These are phyloP conservation scores for Sphagnum magellanicum DNA, from an alignment of 228 moss, liverwort and hornwort genomes.

Conservation along the genomic window DNA sequence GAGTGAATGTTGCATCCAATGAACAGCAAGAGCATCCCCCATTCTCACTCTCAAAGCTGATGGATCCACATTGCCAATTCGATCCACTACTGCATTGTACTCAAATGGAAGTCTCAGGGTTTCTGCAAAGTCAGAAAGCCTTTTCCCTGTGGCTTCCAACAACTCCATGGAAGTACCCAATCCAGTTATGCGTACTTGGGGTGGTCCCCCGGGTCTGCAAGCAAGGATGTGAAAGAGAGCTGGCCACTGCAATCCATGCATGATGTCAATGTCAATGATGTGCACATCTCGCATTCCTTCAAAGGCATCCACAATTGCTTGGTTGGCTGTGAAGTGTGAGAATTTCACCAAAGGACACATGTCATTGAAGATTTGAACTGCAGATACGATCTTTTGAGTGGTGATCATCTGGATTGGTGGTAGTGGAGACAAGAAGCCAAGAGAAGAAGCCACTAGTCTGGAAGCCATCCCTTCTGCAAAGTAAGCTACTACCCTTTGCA, in stretches of 20 bases:
- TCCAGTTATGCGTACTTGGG: slow-evolving; percentile 42
- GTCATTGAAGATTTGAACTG: slow-evolving; percentile 1
- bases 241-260: slow-evolving; percentile 57
- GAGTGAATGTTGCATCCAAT: slow-evolving; percentile 29
- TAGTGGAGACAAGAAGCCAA: slow-evolving; percentile 19
- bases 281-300: slow-evolving; percentile 29
- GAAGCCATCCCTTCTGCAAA: slow-evolving; percentile 31
- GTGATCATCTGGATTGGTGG: slow-evolving; percentile 1
- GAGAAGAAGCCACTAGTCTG: slow-evolving; percentile 23
- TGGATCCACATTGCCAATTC: slow-evolving; percentile 24
- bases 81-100: slow-evolving; percentile 16
- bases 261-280: slow-evolving; percentile 42
- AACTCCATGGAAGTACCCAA: slow-evolving; percentile 16
- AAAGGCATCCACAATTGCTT: slow-evolving; percentile 41
- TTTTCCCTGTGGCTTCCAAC: slow-evolving; percentile 27
- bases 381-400: not conserved
- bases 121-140: slow-evolving; percentile 34
- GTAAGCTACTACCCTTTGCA: slow-evolving; percentile 32
- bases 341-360: slow-evolving; percentile 13
- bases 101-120: slow-evolving; percentile 36
- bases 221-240: slow-evolving; percentile 38
- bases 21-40: slow-evolving; percentile 23
- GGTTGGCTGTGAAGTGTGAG: slow-evolving; percentile 48
- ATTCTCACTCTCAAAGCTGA: slow-evolving; percentile 14
- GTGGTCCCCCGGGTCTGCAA: slow-evolving; percentile 31